Base-by-base conservation (phyloP, 768 basidiomycete species). In the Kondoa subrosea region DNA sequence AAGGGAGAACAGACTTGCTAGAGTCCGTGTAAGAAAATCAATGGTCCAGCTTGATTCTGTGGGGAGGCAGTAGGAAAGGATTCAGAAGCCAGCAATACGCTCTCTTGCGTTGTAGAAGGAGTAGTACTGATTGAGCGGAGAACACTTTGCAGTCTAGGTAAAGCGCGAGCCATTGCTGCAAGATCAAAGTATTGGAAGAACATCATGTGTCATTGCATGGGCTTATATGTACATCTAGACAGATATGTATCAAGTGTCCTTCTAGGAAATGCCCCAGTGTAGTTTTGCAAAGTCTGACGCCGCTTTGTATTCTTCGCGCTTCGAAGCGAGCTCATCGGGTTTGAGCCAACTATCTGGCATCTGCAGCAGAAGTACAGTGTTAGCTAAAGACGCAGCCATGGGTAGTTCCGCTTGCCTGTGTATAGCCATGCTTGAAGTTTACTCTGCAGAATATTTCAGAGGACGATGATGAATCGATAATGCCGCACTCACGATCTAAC, bases 21-120 rank as follows among this genome's bases (percentile, higher is more conserved):
- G 21, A 75, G 56, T 0, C 74, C 74, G 32, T 75, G 74, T n/a
- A 75, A 34, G 56, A 75, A 67, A 16, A 75, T 68, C 12, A 75
- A 59, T 14, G 74, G 74, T 2, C 70, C 61, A n/a, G n/a, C n/a
- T 31, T 64, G 50, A n/a, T 31, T 34, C 3, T 56, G 27, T 0
- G 71, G 25, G 2, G 65, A 21, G 26, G 12, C 30, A 12, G 66
- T 12, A 14, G 69, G 58, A 67, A 66, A 69, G 30, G 34, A 34
- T 33, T 69, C 69, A 57, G 56, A 34, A 33, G 66, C 65, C 15
- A 69, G 34, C 4, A 32, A 27, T 2, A 69, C 65, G 27, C 12
- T 32, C 61, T 63, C n/a, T 63, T 29, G 15, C 61, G n/a, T n/a
- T n/a, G n/a, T n/a, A n/a, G n/a, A n/a, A n/a, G n/a, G n/a, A n/a